Conservation (phyloP, 805 yeast genomes). For the Saccharomyces paradoxus region DNA sequence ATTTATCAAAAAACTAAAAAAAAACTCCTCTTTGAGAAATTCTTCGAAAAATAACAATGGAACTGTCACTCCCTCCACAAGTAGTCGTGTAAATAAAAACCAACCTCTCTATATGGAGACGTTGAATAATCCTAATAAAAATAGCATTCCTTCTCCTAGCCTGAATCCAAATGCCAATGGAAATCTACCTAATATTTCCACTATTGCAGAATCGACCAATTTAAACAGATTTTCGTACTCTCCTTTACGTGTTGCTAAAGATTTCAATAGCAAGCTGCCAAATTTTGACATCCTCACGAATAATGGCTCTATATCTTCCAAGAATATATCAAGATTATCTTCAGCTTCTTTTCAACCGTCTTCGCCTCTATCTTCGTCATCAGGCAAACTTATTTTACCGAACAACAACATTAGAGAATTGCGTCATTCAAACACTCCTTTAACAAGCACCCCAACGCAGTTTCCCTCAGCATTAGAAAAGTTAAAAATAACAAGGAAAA, state of each 20-base stretch:
- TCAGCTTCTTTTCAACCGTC: not conserved
- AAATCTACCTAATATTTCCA: not conserved
- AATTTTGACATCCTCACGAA: not conserved
- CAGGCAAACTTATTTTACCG: not conserved
- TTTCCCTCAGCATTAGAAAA: conserved; percentile 22
- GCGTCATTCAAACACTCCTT: not conserved
- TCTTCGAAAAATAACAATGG: conserved; percentile 1
- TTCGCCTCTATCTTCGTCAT: not conserved
- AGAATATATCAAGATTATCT: not conserved
- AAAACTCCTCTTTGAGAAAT: conserved; percentile 7
- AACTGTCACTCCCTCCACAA: not conserved
- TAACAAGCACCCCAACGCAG: conserved; percentile 1
- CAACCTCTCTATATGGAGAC: not conserved
- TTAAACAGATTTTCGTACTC: conserved; percentile 3
- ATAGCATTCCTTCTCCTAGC: not conserved
- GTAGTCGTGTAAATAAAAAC: not conserved
- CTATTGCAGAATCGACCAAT: conserved; percentile 14
- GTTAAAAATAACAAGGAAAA: conserved; percentile 14
- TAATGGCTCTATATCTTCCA: not conserved
- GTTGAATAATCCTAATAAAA: not conserved
- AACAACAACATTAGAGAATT: not conserved
- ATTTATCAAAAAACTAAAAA: conserved; percentile 18
- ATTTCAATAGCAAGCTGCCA: not conserved
- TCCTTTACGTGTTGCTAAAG: conserved; percentile 1
- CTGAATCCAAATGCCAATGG: not conserved